These are phyloP conservation scores for Ceratocystis colombiana DNA, from an alignment of 2,329 filamentous ascomycete genomes.

Conservation along the genomic window DNA sequence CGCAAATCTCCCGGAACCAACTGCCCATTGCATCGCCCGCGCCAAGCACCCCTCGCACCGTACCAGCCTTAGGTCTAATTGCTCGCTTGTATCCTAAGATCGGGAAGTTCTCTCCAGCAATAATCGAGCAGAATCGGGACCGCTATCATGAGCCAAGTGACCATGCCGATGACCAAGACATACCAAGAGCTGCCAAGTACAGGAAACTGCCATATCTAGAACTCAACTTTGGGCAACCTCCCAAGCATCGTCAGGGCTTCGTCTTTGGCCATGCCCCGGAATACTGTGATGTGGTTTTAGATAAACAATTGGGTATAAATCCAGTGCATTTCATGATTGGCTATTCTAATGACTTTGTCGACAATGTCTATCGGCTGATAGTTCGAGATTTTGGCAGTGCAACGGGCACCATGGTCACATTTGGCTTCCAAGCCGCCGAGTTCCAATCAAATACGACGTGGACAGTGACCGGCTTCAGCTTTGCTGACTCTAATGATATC, in stretches of 20 bases:
- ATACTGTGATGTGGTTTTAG: constrained; percentile 13
- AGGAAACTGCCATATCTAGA: constrained; percentile 3
- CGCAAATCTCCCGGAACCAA: background rate
- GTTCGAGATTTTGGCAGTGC: constrained; percentile 10
- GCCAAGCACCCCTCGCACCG: background rate
- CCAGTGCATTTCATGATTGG: constrained; percentile 17
- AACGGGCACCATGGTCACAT: constrained; percentile 14
- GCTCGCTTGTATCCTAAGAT: constrained; percentile 13
- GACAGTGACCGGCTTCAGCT: constrained; percentile 15
- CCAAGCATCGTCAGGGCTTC: constrained; percentile 17
- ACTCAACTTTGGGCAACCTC: constrained; percentile 12
- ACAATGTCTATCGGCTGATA: constrained; percentile 10
- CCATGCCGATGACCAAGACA: background rate
- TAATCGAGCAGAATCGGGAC: constrained; percentile 1
- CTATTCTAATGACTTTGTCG: constrained; percentile 10
- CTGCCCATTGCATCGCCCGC: background rate
- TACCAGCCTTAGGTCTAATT: background rate
- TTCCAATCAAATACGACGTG: constrained; percentile 9
- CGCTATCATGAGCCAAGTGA: constrained; percentile 12
- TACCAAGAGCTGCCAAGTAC: constrained; percentile 5
- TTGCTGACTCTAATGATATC: constrained; percentile 16
- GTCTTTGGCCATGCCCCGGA: constrained; percentile 6
- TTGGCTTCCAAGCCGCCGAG: constrained; percentile 10
- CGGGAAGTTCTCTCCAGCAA: constrained; percentile 1
- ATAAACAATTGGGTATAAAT: constrained; percentile 2